These are phyloP conservation scores for Irpex sp. DNA, from an alignment of 1,284 basidiomycete species.

Conservation along the genomic window DNA sequence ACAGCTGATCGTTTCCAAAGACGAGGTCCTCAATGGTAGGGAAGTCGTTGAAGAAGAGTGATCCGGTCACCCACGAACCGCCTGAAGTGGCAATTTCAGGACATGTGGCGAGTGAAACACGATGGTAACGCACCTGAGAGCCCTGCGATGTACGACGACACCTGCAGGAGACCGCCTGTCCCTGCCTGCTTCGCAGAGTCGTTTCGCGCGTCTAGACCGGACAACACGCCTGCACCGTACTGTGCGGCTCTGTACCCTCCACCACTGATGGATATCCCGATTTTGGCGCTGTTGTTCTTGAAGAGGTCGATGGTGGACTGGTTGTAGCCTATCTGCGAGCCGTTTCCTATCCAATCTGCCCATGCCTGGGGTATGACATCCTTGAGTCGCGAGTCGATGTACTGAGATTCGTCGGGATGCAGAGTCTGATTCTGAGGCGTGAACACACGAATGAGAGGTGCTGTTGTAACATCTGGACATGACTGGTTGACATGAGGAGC, in stretches of 20 bases:
- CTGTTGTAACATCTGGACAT: conserved; percentile 45
- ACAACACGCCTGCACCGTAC: conserved; percentile 55
- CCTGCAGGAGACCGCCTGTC: conserved; percentile 65
- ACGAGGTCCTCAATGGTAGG: conserved; percentile 50
- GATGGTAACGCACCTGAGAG: conserved; percentile 46
- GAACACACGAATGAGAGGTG: conserved; percentile 48
- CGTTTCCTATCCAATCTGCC: conserved; percentile 56
- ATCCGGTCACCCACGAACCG: conserved; percentile 63
- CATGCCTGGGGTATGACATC: conserved; percentile 45
- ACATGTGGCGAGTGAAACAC: neutral
- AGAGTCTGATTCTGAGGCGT: conserved; percentile 48
- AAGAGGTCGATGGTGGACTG: conserved; percentile 31
- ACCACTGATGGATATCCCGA: conserved; percentile 59
- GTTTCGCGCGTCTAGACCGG: conserved; percentile 58
- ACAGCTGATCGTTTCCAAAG: conserved; percentile 45
- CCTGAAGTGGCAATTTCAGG: conserved; percentile 31
- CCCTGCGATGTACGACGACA: conserved; percentile 56
- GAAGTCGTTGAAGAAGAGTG: conserved; percentile 55
- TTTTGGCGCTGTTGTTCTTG: conserved; percentile 38
- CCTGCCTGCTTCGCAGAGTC: conserved; percentile 47
- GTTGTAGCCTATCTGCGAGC: conserved; percentile 49
- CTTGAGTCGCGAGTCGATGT: conserved; percentile 40
- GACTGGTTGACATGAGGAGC: conserved; percentile 44
- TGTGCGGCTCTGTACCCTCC: conserved; percentile 58
- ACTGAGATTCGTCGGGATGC: conserved; percentile 44